Percentiles rank a stretch among this genome's conserved stretches.
These are phyloP conservation scores for Cutaneotrichosporon curvatum DNA, from an alignment of 1,284 basidiomycete species.

Conservation along the genomic window DNA sequence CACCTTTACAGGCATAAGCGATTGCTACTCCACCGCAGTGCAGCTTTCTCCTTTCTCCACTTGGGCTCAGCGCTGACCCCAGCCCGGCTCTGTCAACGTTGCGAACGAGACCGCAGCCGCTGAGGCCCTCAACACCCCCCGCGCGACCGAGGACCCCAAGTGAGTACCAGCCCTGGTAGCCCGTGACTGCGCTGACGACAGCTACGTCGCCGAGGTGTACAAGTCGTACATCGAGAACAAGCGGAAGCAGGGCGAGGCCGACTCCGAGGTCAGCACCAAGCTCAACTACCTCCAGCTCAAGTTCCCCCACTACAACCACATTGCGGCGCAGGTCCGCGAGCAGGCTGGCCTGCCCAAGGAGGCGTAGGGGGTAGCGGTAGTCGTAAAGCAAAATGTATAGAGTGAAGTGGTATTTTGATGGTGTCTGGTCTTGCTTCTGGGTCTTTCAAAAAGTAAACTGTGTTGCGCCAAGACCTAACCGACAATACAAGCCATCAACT, in stretches of 20 bases:
- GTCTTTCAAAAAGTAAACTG: too few species aligned
- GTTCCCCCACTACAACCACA: slow-evolving; percentile 9
- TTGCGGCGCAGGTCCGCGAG: slow-evolving; percentile 7
- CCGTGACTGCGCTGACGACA: neutral
- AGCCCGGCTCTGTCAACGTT: slow-evolving; percentile 5
- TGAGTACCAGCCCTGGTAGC: neutral
- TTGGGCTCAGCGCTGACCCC: too few species aligned
- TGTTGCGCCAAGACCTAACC: too few species aligned
- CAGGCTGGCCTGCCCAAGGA: slow-evolving; percentile 6
- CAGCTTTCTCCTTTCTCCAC: too few species aligned
- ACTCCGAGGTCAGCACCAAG: slow-evolving; percentile 8
- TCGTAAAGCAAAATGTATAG: neutral
- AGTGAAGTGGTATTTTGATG: neutral
- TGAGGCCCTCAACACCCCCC: slow-evolving; percentile 10
- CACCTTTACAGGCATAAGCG: too few species aligned
- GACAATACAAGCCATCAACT: too few species aligned
- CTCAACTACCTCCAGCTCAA: slow-evolving; percentile 9
- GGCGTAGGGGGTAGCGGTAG: neutral
- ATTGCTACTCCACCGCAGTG: too few species aligned
- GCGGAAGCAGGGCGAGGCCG: slow-evolving; percentile 14
- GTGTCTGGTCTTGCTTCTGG: too few species aligned
- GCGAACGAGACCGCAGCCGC: slow-evolving; percentile 15
- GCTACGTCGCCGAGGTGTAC: slow-evolving; percentile 11
- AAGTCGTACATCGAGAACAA: slow-evolving; percentile 14
- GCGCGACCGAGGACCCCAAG: slow-evolving; percentile 13